Percentiles rank a stretch among this genome's conserved stretches.
phyloP scores from a whole-genome alignment of 305 asterid genomes.

The Rubia balearica region DNA sequence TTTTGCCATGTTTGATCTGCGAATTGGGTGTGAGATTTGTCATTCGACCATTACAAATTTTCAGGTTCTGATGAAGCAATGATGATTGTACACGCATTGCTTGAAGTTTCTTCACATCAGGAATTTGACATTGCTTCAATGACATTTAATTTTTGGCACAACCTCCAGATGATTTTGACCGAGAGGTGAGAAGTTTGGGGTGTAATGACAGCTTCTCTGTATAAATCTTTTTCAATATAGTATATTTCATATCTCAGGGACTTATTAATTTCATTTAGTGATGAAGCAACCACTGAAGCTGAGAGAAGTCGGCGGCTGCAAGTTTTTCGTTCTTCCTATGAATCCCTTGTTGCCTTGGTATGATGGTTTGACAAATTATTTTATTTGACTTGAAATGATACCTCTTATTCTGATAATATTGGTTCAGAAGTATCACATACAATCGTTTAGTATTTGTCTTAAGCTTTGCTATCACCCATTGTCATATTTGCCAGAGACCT shows the following conservation, averaged over 20 bases:
- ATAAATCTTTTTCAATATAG: conserved; percentile 23
- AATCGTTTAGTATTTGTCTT: neutral
- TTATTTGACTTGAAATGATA: neutral
- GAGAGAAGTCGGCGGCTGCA: conserved; percentile 66
- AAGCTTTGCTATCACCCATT: neutral
- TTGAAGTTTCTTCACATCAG: conserved; percentile 96
- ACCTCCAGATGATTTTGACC: conserved; percentile 69
- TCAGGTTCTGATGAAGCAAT: conserved; percentile 98
- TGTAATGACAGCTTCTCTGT: conserved; percentile 14
- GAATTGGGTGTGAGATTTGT: neutral
- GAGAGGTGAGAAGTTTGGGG: conserved; percentile 54
- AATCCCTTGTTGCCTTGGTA: conserved; percentile 89
- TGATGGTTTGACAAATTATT: conserved; percentile 18
- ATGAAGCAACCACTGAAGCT: conserved; percentile 59
- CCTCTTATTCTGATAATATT: neutral
- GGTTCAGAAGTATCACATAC: neutral
- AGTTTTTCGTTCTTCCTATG: conserved; percentile 73
- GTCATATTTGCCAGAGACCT: neutral
- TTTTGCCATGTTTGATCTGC: neutral
- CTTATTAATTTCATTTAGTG: conserved; percentile 45
- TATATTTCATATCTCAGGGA: conserved; percentile 48
- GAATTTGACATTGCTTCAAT: conserved; percentile 97
- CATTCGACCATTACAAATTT: conserved; percentile 15
- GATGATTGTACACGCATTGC: conserved; percentile 86
- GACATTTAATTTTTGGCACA: conserved; percentile 99